Evolutionary conservation across 192 early-diverging fungal species (phyloP), one percentile per base, ranked within the genome.

Genomic region (Coemansia javaensis): DNA sequence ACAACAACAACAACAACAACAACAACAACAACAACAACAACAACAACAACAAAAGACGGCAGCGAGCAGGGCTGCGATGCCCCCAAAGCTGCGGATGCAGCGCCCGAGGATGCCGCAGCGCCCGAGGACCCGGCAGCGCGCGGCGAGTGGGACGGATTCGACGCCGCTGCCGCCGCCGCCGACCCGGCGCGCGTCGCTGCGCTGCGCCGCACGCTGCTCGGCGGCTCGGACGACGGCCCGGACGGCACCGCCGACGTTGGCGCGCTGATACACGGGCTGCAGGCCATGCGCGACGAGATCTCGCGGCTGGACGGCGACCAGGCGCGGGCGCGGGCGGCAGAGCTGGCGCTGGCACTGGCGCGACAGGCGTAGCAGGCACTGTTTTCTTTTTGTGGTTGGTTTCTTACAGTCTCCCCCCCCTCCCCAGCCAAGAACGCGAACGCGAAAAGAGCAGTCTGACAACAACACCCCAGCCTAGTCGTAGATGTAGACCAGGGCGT

Each of bases 401-500:
- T n/a, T n/a, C n/a, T n/a, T n/a, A n/a, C n/a, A n/a, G n/a, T n/a
- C n/a, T n/a, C n/a, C n/a, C n/a, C n/a, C n/a, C n/a, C n/a, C n/a
- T 5, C 32, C 9, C 11, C 2, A 13, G 11, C 32, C 32, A 32
- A 7, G 41, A 22, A 30, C 3, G 17, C 8, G 41, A 24, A 28
- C 12, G n/a, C 7, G 11, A 32, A 8, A 32, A 35, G 3, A 21
- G 3, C 3, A 33, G 16, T 34, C 32, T 14, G 14, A 31, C n/a
- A 39, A 25, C n/a, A n/a, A n/a, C n/a, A n/a, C n/a, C n/a, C n/a
- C n/a, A 51, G 3, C 21, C 33, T 56, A 75, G 50, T 75, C 71
- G 33, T 75, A 75, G 45, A 75, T 55, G 49, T 75, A 67, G 12
- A 75, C 71, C 25, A 75, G 24, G 1, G 71, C 71, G 33, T 75